These are phyloP conservation scores for Alternaria atra DNA, from an alignment of 2,329 filamentous ascomycete species.

Conservation along the genomic window DNA sequence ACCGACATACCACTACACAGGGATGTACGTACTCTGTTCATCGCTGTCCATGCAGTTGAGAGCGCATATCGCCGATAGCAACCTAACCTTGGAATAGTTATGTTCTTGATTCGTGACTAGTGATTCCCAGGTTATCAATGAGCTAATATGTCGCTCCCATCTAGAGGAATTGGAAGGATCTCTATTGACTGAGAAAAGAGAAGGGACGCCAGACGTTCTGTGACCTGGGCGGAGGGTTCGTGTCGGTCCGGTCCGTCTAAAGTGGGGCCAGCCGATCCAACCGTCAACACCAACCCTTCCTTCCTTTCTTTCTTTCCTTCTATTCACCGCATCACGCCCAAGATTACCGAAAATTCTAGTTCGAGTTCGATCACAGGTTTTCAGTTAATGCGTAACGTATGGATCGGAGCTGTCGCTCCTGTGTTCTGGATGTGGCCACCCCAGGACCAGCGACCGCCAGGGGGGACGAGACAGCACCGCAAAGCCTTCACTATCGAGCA, in stretches of 20 bases:
- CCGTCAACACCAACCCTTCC: background rate
- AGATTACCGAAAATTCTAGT: background rate
- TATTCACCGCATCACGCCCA: background rate
- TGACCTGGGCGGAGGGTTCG: background rate
- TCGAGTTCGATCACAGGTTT: fast-evolving
- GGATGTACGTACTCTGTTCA: background rate
- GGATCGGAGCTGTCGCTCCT: background rate
- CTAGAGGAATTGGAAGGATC: too few species aligned
- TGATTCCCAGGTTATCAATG: background rate
- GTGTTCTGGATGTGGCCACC: background rate
- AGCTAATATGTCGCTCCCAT: background rate
- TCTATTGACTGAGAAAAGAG: background rate
- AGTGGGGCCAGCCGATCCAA: background rate
- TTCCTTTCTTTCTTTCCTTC: background rate
- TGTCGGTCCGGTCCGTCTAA: background rate
- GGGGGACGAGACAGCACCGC: background rate
- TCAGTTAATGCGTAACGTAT: background rate
- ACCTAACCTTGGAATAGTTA: background rate
- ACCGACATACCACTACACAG: too few species aligned
- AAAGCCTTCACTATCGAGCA: background rate
- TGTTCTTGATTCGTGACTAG: background rate
- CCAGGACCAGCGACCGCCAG: background rate
- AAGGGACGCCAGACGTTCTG: background rate
- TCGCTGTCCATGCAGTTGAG: background rate
- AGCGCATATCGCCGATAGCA: background rate